Conservation (phyloP, 495 filamentous ascomycete genomes). For the Staphylotrichum tortipilum region DNA sequence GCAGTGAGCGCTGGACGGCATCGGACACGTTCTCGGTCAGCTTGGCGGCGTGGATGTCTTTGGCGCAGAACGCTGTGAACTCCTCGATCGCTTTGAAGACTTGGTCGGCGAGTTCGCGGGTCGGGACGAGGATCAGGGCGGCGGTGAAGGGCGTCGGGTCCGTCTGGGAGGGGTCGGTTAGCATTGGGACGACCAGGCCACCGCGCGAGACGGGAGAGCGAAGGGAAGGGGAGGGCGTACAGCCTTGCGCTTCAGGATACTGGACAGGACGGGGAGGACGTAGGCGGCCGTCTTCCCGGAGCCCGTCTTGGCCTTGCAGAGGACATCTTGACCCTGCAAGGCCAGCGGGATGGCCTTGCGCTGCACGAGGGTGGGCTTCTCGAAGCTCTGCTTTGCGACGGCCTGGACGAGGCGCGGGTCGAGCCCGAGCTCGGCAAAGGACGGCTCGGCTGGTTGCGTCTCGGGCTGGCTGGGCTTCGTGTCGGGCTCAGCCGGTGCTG, state of each 20-base stretch:
- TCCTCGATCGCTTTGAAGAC: constrained; percentile 64
- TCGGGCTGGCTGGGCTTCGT: neutral
- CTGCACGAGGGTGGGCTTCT: constrained; percentile 78
- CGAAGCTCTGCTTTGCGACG: constrained; percentile 73
- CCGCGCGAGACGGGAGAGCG: neutral
- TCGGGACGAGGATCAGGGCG: constrained; percentile 84
- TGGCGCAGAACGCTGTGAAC: constrained; percentile 73
- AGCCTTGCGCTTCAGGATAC: constrained; percentile 66
- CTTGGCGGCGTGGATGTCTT: constrained; percentile 72
- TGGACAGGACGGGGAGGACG: constrained; percentile 77
- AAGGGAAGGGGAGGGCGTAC: constrained; percentile 32
- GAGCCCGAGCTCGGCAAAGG: constrained; percentile 57
- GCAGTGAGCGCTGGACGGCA: constrained; percentile 71
- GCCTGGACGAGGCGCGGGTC: constrained; percentile 82
- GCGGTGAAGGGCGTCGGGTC: constrained; percentile 36
- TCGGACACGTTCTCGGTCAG: constrained; percentile 82
- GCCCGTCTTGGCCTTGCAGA: constrained; percentile 85
- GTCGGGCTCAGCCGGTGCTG: constrained; percentile 1
- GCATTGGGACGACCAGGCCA: neutral
- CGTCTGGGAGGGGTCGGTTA: constrained; percentile 17
- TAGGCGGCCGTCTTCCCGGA: constrained; percentile 98
- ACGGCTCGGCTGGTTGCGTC: constrained; percentile 15
- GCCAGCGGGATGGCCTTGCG: constrained; percentile 79
- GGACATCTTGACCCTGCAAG: constrained; percentile 81
- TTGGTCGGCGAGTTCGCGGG: constrained; percentile 86